Conservation (phyloP, 768 basidiomycete species). For the Lactifluus echinatus region DNA sequence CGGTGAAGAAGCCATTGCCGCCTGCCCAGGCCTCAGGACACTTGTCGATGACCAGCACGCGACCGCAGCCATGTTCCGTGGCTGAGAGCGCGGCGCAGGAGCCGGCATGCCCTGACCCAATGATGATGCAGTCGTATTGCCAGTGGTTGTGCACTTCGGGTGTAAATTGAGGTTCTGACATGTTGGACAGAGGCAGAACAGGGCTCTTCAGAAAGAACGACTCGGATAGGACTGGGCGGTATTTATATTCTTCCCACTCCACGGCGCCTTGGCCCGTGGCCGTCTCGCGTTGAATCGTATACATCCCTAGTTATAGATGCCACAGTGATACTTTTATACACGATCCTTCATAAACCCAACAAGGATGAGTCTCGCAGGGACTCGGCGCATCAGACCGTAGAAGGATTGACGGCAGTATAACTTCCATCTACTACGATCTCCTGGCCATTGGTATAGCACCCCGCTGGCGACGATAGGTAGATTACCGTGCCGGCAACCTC, state of each 20-base stretch:
- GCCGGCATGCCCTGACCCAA: conserved; percentile 62
- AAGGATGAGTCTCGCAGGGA: neutral
- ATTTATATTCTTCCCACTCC: neutral
- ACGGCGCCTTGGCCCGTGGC: too few relatives aligned
- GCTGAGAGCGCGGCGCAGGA: conserved; percentile 58
- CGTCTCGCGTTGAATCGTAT: neutral
- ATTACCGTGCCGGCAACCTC: conserved; percentile 76
- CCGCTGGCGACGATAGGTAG: conserved; percentile 65
- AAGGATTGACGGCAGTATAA: conserved; percentile 64
- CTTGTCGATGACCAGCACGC: conserved; percentile 59
- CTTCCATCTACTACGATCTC: conserved; percentile 75
- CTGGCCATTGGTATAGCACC: conserved; percentile 69
- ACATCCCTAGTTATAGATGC: neutral
- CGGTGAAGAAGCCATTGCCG: conserved; percentile 67
- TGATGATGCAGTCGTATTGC: conserved; percentile 52
- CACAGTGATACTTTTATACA: neutral
- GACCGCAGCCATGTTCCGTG: conserved; percentile 46
- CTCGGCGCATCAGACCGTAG: conserved; percentile 28
- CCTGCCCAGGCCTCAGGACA: conserved; percentile 56
- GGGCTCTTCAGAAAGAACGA: too few relatives aligned
- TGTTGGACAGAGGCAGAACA: neutral
- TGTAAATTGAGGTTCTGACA: neutral
- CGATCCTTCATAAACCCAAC: neutral
- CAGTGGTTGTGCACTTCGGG: neutral
- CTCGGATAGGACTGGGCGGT: neutral